Percentiles rank a stretch among this genome's conserved stretches.
Conservation (phyloP, 163 green algal species). For the Chlorella variabilis region DNA sequence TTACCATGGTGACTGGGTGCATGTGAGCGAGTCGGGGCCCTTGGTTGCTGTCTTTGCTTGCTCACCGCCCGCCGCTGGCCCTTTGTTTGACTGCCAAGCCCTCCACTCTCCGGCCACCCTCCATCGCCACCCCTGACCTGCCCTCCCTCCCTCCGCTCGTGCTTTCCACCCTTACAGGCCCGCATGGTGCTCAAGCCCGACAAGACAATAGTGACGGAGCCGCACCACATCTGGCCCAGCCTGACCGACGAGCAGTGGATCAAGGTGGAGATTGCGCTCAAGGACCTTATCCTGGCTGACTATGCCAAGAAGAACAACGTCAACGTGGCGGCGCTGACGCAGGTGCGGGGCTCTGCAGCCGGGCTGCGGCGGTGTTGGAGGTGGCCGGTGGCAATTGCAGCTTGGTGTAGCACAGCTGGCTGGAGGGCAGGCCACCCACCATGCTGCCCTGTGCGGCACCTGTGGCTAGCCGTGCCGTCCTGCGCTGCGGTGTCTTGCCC, state of each 20-base stretch:
- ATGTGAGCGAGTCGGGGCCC: too few relatives aligned
- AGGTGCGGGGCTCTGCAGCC: conserved; percentile 43
- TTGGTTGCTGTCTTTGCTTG: neutral
- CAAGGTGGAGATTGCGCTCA: conserved; percentile 93
- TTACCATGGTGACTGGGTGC: too few relatives aligned
- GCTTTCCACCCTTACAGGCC: conserved; percentile 52
- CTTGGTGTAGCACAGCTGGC: neutral
- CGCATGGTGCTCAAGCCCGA: conserved; percentile 97
- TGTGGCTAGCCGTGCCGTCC: too few relatives aligned
- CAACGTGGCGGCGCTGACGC: conserved; percentile 94
- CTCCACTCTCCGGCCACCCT: too few relatives aligned
- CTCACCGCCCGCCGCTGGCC: too few relatives aligned
- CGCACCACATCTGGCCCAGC: conserved; percentile 98
- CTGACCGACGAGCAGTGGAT: conserved; percentile 97
- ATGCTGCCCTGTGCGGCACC: too few relatives aligned
- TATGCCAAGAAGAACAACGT: conserved; percentile 99
- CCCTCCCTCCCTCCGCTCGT: too few relatives aligned
- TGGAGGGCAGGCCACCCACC: too few relatives aligned
- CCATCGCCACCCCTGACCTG: too few relatives aligned
- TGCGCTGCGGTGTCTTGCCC: too few relatives aligned
- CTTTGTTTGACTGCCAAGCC: too few relatives aligned
- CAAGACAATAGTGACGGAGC: conserved; percentile 94
- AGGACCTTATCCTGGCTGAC: conserved; percentile 99
- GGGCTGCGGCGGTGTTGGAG: neutral
- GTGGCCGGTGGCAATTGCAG: neutral